Conservation (phyloP, 164 flowering plant genomes). For the Chimonanthus salicifolius region DNA sequence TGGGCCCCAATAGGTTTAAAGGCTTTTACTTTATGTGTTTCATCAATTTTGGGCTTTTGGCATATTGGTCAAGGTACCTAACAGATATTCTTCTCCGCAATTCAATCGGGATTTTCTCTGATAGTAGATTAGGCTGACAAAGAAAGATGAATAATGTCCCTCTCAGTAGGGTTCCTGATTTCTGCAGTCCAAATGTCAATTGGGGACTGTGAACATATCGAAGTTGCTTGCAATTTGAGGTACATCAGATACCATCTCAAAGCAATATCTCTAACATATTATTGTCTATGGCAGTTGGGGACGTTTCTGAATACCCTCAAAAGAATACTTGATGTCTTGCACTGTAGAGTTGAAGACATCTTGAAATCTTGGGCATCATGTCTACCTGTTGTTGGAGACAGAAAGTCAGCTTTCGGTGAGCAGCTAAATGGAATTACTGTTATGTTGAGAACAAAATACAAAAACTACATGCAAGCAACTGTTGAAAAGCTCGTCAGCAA, state of each 20-base stretch:
- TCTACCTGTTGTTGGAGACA: conserved; percentile 58
- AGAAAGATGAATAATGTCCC: neutral
- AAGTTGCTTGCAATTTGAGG: neutral
- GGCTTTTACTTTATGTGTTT: too few species aligned
- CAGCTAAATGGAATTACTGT: conserved; percentile 82
- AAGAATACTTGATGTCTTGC: conserved; percentile 84
- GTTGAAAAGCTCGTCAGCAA: conserved; percentile 74
- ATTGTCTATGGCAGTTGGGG: conserved; percentile 53
- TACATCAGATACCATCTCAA: neutral
- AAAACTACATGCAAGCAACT: conserved; percentile 79
- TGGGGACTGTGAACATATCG: neutral
- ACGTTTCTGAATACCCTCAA: conserved; percentile 76
- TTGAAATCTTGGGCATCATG: conserved; percentile 80
- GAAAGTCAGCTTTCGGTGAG: conserved; percentile 64
- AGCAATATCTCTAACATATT: conserved; percentile 3
- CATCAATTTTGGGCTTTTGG: too few species aligned
- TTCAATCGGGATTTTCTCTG: neutral
- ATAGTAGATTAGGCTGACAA: neutral
- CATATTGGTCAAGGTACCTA: too few species aligned
- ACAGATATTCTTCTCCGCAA: too few species aligned
- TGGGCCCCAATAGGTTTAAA: too few species aligned
- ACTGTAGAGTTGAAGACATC: conserved; percentile 64
- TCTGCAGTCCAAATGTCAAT: neutral
- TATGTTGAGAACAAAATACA: conserved; percentile 82
- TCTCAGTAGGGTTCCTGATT: neutral